A percentile compares a stretch with the other conserved stretches of the same genome.
Evolutionary conservation across 768 basidiomycete species (phyloP).

Genomic region (Rhizopogon vesiculosus): DNA sequence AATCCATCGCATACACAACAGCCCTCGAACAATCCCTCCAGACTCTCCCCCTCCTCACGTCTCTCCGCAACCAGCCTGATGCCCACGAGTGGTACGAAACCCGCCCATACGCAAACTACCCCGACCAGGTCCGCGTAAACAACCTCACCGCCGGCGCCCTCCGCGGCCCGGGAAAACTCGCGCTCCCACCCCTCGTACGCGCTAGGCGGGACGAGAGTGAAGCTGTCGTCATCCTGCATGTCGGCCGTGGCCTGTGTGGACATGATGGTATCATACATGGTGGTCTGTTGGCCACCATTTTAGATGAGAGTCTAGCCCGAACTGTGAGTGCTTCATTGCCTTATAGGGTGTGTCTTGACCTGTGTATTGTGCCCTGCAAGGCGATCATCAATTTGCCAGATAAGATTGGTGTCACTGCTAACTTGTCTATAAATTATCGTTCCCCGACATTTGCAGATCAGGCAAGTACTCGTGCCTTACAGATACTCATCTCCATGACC

Average conservation of each 20-base stretch:
- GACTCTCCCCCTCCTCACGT: constrained; percentile 51
- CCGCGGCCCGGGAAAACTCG: constrained; percentile 84
- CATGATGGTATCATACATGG: constrained; percentile 96
- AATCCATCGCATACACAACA: constrained; percentile 52
- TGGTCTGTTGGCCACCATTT: constrained; percentile 81
- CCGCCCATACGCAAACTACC: constrained; percentile 66
- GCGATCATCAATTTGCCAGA: constrained; percentile 84
- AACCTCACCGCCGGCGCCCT: constrained; percentile 81
- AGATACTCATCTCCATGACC: neutral
- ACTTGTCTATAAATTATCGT: constrained; percentile 73
- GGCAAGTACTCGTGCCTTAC: constrained; percentile 30
- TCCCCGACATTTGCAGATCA: constrained; percentile 90
- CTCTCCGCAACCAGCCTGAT: constrained; percentile 45
- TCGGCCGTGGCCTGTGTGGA: constrained; percentile 85
- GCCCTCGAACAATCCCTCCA: constrained; percentile 68
- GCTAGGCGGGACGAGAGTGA: constrained; percentile 73
- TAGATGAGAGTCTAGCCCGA: constrained; percentile 83
- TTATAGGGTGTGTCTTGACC: neutral
- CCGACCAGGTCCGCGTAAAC: constrained; percentile 74
- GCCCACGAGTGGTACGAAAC: constrained; percentile 69
- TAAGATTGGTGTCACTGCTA: constrained; percentile 91
- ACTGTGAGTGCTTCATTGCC: constrained; percentile 46
- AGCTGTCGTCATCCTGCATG: constrained; percentile 66
- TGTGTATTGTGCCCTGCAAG: constrained; percentile 31
- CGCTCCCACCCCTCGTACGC: constrained; percentile 73